These are phyloP conservation scores for Zarea fungicola DNA, from an alignment of 2,329 filamentous ascomycete species.

Conservation along the genomic window DNA sequence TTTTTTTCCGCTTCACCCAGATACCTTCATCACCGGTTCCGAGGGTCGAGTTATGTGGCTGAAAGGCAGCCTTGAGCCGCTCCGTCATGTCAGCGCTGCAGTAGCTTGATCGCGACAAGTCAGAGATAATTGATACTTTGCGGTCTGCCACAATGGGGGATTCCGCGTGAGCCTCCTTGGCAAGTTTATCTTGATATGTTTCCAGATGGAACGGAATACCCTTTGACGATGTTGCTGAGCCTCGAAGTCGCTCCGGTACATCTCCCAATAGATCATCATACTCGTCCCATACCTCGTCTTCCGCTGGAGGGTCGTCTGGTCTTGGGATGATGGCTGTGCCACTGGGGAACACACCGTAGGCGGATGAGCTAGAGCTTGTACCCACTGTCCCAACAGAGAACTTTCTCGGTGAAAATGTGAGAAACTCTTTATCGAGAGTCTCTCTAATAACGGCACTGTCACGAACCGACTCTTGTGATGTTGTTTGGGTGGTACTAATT, in stretches of 20 bases:
- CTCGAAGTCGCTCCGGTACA: conserved; percentile 38
- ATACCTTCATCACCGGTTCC: conserved; percentile 35
- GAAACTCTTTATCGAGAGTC: conserved; percentile 51
- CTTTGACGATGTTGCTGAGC: conserved; percentile 51
- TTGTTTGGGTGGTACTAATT: conserved; percentile 26
- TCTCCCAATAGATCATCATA: conserved; percentile 85
- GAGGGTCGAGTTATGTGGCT: conserved; percentile 40
- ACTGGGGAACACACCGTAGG: conserved; percentile 51
- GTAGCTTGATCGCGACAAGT: conserved; percentile 42
- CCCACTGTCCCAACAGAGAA: conserved; percentile 56
- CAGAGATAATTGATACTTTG: conserved; percentile 28
- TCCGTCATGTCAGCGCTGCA: conserved; percentile 52
- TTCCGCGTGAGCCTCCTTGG: conserved; percentile 35
- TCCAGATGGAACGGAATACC: conserved; percentile 54
- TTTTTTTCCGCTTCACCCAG: conserved; percentile 17
- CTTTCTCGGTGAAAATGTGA: conserved; percentile 68
- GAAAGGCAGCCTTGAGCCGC: conserved; percentile 45
- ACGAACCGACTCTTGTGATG: conserved; percentile 2
- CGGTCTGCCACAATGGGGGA: conserved; percentile 38
- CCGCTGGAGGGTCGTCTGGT: conserved; percentile 56
- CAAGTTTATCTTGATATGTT: conserved; percentile 35
- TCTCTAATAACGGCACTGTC: not conserved
- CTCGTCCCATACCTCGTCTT: conserved; percentile 92
- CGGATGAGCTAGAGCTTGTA: conserved; percentile 61
- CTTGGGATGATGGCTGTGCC: conserved; percentile 61